Base-by-base conservation (phyloP, 805 yeast genomes). In the Candida coquimbonensis region DNA sequence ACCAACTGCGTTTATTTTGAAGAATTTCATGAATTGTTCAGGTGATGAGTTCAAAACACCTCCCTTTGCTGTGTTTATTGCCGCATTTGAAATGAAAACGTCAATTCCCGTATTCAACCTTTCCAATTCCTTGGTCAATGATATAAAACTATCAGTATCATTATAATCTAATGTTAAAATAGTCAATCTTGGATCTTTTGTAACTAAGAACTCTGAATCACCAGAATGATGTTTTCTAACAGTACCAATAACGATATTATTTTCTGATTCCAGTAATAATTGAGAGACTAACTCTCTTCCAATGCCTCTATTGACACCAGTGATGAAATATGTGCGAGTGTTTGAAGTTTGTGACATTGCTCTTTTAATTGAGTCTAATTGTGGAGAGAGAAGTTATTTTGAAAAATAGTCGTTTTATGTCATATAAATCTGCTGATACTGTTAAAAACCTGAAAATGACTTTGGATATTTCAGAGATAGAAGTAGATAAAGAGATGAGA, bases 71-170 rank as follows among this genome's bases (percentile, higher is more conserved):
- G 47, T 53, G 48, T 54, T 55, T 24, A 54, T 37, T 9, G 66
- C 71, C 9, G 69, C 68, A 50, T 67, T 68, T 24, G 64, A 57
- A 38, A 68, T 61, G 38, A 62, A 63, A 5, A 65, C 62, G 51
- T 68, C 72, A 44, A 68, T 62, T 1, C 51, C 54, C 38, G 50
- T 38, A 13, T 53, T 46, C n/a, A 58, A 35, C 27, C 40, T 46
- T 33, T 49, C 47, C 33, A 58, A 40, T 36, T 58, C 62, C 9
- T 44, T 40, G 1, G 52, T 42, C 6, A 58, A 35, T 2, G 52
- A 43, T 9, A 43, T 37, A 38, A 49, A 46, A 2, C 52, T 40
- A 13, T 54, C 51, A 0, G 44, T 40, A 17, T 53, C 53, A 12
- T 48, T 40, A 37, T 50, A 53, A 27, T 58, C 61, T 5, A 56